Percentiles rank a stretch among this genome's conserved stretches.
Evolutionary conservation across 208 protist genomes (phyloP).

Genomic region (Leishmania turanica): DNA sequence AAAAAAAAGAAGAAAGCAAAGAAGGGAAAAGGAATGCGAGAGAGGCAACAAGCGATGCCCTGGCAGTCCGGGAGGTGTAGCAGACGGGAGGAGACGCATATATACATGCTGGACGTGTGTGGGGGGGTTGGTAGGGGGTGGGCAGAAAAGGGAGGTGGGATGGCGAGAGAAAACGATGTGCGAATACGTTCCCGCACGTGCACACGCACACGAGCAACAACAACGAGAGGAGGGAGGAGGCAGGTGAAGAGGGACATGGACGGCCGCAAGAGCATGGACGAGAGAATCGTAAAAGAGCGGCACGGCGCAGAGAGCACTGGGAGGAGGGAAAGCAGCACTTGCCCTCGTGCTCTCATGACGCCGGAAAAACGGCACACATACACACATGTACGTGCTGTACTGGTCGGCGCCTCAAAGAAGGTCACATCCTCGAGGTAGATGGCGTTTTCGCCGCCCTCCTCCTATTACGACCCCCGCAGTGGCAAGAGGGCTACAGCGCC

Average conservation of each 20-base stretch:
- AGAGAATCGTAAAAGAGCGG: not conserved
- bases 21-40: not conserved
- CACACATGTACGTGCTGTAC: not conserved
- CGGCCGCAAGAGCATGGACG: not conserved
- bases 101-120: not conserved
- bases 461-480: not conserved
- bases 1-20: not conserved
- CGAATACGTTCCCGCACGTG: not conserved
- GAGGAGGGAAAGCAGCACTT: not conserved
- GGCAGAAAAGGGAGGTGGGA: not conserved
- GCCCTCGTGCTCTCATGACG: not conserved
- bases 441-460: not conserved
- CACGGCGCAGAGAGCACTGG: not conserved
- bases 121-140: not conserved
- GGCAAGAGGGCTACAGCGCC: not conserved
- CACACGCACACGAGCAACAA: not conserved
- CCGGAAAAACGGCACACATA: not conserved
- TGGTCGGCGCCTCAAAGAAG: not conserved
- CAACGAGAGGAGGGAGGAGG: not conserved
- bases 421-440: not conserved
- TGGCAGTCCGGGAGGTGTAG: not conserved
- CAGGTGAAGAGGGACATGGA: not conserved
- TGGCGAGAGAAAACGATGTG: constrained; percentile 10
- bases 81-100: not conserved
- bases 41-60: constrained; percentile 5